Percentiles rank a stretch among this genome's conserved stretches.
Evolutionary conservation across 129 eudicot species (phyloP).

Genomic region (Centaurea solstitialis): DNA sequence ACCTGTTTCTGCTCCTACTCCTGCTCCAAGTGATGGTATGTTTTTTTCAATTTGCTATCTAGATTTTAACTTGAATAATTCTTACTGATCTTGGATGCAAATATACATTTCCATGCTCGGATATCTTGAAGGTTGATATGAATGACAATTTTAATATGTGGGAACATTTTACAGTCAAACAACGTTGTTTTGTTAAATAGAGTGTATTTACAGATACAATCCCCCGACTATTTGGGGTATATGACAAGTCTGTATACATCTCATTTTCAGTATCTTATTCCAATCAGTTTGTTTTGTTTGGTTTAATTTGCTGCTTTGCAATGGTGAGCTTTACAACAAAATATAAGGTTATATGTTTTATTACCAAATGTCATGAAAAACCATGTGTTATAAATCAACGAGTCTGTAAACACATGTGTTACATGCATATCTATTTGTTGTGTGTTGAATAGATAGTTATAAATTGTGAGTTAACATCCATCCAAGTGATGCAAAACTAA

Average conservation of each 20-base stretch:
- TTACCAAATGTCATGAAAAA: background rate
- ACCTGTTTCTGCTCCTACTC: constrained; percentile 56
- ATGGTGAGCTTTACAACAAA: background rate
- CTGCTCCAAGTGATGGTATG: constrained; percentile 60
- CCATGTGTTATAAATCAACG: background rate
- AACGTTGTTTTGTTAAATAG: background rate
- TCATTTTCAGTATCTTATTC: background rate
- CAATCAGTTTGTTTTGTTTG: background rate
- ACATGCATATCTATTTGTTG: background rate
- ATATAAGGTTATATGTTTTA: too few relatives aligned
- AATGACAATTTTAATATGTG: background rate
- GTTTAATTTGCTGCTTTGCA: background rate
- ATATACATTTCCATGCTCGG: background rate
- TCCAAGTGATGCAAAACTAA: background rate
- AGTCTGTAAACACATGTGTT: background rate
- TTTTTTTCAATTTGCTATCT: background rate
- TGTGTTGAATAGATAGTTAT: background rate
- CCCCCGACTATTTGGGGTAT: too few relatives aligned
- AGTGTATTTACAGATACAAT: background rate
- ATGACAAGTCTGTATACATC: background rate
- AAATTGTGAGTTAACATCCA: too few relatives aligned
- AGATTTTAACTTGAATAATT: background rate
- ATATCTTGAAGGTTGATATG: background rate
- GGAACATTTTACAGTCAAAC: background rate
- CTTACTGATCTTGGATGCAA: background rate